These are phyloP conservation scores for Psilocybe tampanensis DNA, from an alignment of 768 basidiomycete species.

Conservation along the genomic window DNA sequence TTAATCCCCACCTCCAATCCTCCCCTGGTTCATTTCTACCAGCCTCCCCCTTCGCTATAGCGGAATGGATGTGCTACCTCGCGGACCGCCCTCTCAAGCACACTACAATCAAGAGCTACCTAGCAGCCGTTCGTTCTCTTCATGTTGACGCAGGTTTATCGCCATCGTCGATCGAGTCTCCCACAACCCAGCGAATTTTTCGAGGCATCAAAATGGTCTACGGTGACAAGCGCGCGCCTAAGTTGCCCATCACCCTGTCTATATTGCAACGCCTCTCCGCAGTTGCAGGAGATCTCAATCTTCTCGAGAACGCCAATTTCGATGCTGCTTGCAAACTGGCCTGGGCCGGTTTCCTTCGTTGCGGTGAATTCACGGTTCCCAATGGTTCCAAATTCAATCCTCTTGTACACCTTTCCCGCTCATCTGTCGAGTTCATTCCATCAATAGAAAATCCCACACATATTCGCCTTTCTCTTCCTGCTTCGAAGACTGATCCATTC, in stretches of 20 bases:
- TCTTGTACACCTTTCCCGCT: conserved; percentile 19
- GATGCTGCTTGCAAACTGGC: conserved; percentile 21
- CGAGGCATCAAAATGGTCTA: conserved; percentile 33
- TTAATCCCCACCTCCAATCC: conserved; percentile 15
- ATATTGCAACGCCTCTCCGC: conserved; percentile 20
- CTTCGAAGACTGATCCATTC: conserved; percentile 41
- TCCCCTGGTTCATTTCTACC: conserved; percentile 20
- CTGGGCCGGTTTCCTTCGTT: conserved; percentile 22
- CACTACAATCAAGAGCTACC: conserved; percentile 23
- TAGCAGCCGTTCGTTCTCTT: conserved; percentile 26
- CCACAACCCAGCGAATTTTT: conserved; percentile 27
- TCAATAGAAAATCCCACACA: conserved; percentile 22
- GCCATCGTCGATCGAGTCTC: conserved; percentile 17
- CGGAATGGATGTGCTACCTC: conserved; percentile 24
- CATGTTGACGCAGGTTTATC: conserved; percentile 32
- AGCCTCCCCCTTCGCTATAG: conserved; percentile 15
- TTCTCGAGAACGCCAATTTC: conserved; percentile 8
- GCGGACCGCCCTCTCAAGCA: not conserved
- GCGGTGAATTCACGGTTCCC: too few species aligned
- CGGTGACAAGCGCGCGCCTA: conserved; percentile 16
- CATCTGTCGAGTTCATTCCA: conserved; percentile 28
- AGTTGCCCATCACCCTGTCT: conserved; percentile 20
- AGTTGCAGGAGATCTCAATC: not conserved
- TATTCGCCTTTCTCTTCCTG: conserved; percentile 27
- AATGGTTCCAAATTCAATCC: not conserved